Evolutionary conservation across 2,329 filamentous ascomycete species (phyloP).

Genomic region (Phialemonium atrogriseum): DNA sequence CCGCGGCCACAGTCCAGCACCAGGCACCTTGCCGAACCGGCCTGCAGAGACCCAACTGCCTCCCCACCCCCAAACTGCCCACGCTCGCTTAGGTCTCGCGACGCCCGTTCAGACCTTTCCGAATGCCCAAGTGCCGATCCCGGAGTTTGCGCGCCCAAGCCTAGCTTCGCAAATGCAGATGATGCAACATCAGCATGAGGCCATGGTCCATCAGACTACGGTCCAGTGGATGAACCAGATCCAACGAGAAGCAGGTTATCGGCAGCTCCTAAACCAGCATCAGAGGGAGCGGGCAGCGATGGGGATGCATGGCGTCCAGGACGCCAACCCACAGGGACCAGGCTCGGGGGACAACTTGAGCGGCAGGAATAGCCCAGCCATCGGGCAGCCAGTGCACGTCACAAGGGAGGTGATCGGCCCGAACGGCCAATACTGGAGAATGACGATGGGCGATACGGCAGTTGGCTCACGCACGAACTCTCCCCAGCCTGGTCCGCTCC

Average conservation of each 20-base stretch:
- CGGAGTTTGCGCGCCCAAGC: too few species aligned
- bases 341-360: conserved; percentile 15
- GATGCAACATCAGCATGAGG: conserved; percentile 5
- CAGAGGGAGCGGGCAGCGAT: conserved; percentile 31
- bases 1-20: conserved; percentile 17
- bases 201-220: conserved; percentile 25
- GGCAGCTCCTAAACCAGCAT: conserved; percentile 32
- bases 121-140: too few species aligned
- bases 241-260: conserved; percentile 36
- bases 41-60: too few species aligned
- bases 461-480: conserved; percentile 4
- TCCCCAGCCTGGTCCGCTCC: conserved; percentile 11
- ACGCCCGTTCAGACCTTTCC: too few species aligned
- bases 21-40: conserved; percentile 11
- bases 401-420: conserved; percentile 40
- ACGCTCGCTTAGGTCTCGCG: too few species aligned
- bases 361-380: conserved; percentile 18
- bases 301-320: conserved; percentile 31
- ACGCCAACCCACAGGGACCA: conserved; percentile 16
- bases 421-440: conserved; percentile 43
- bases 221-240: conserved; percentile 36
- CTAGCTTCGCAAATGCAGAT: conserved; percentile 6
- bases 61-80: too few species aligned
- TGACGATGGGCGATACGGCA: conserved; percentile 39
- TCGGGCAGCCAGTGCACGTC: conserved; percentile 25